Percentiles rank a stretch among this genome's conserved stretches.
Evolutionary conservation across 164 flowering plant genomes (phyloP).

Genomic region (Saururus chinensis): DNA sequence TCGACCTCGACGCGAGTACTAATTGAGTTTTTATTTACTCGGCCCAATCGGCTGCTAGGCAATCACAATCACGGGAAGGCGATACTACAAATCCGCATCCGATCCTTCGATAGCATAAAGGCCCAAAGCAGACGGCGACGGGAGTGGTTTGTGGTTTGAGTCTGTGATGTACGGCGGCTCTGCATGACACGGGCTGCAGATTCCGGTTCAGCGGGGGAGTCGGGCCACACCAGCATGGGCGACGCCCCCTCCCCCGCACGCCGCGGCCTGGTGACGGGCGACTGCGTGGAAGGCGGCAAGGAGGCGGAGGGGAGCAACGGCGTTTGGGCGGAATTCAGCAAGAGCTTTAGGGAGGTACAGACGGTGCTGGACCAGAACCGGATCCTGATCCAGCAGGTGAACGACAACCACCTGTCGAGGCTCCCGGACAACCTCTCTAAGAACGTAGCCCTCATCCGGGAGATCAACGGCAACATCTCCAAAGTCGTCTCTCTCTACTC

Average conservation of each 20-base stretch:
- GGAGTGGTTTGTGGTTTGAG: no score
- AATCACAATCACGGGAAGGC: no score
- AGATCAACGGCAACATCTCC: conserved; percentile 44
- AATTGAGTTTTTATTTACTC: no score
- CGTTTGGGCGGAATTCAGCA: conserved; percentile 36
- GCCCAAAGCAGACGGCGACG: no score
- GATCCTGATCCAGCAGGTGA: conserved; percentile 40
- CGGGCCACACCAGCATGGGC: conserved; percentile 18
- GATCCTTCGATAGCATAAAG: no score
- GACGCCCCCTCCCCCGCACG: conserved; percentile 6
- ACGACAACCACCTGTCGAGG: conserved; percentile 57
- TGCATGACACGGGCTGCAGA: conserved; percentile 1
- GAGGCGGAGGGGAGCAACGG: conserved; percentile 17
- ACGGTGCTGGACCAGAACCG: conserved; percentile 49
- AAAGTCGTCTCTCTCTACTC: conserved; percentile 44
- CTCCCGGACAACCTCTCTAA: conserved; percentile 37
- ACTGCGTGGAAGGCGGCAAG: not conserved
- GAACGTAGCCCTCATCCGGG: conserved; percentile 43
- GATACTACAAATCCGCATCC: no score
- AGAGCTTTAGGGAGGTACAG: conserved; percentile 35
- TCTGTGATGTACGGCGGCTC: no score
- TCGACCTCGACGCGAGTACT: no score
- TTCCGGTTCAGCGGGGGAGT: conserved; percentile 14
- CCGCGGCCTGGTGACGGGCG: conserved; percentile 3
- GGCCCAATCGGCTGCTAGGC: no score